Base-by-base conservation (phyloP, 208 protist genomes). In the Acanthamoeba royreba region DNA sequence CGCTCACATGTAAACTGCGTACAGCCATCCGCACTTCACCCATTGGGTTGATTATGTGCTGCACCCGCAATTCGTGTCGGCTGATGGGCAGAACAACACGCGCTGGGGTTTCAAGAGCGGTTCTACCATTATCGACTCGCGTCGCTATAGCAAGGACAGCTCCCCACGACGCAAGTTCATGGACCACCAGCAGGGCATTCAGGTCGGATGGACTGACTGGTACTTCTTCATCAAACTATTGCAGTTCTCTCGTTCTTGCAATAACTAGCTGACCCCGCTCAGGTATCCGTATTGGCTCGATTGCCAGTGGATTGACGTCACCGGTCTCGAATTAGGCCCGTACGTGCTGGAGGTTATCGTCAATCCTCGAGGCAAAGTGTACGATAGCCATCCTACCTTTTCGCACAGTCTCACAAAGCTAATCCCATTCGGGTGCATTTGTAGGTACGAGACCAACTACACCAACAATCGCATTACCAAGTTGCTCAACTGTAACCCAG, bases 241-340 rank as follows among this genome's bases (percentile, higher is more conserved):
- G 11, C 17, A 11, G n/a, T 79, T 79, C 33, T 81, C 35, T 46
- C 1, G 17, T 33, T 40, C 11, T 25, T 40, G 40, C 69, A 2
- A 17, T n/a, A n/a, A n/a, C n/a, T n/a, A n/a, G n/a, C n/a, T n/a
- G n/a, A n/a, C n/a, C n/a, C n/a, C n/a, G n/a, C n/a, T 17, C 11
- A 91, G 85, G 85, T 91, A 91, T 72, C 85, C 85, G 52, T 91
- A 91, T 33, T 91, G 85, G 85, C 85, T 91, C 28, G 85, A 91
- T 38, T 91, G 85, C 52, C 85, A 91, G n/a, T 91, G 85, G 85
- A 72, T 91, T 35, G 85, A 91, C 85, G 33, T 91, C n/a, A 91
- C 85, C 17, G 85, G 25, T 1, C 52, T 91, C 53, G 85, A 91
- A 45, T 33, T 91, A 22, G 85, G 85, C 19, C 49, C 49, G 42